phyloP scores from a whole-genome alignment of 2,329 filamentous ascomycete species.

The Diplodia corticola region DNA sequence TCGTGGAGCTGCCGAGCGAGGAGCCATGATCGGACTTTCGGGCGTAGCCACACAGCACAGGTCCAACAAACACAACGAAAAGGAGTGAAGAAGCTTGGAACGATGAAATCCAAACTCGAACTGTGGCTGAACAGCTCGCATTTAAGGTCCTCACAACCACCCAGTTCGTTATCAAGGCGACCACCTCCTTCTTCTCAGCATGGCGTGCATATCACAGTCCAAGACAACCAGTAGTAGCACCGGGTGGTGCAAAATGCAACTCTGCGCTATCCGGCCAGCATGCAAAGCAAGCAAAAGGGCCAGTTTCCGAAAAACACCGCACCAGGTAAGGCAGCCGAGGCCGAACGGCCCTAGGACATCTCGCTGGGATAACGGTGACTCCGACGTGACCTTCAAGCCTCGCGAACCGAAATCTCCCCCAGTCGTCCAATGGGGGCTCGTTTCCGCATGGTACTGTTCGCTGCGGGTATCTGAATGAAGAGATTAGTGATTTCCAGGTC shows the following conservation, averaged over 20 bases:
- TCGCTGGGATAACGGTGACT: neutral
- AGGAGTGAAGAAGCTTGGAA: neutral
- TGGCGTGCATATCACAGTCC: neutral
- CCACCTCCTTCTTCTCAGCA: neutral
- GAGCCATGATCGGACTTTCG: neutral
- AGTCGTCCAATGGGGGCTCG: neutral
- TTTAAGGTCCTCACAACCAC: neutral
- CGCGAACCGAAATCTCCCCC: neutral
- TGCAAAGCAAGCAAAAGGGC: neutral
- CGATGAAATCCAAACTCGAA: neutral
- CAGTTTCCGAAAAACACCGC: neutral
- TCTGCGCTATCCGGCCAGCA: neutral
- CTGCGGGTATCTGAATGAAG: neutral
- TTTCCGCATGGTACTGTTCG: neutral
- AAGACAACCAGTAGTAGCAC: neutral
- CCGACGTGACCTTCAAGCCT: neutral
- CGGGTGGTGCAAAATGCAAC: neutral
- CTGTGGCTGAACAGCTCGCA: neutral
- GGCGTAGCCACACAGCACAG: neutral
- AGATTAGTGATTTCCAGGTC: neutral
- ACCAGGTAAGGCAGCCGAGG: neutral
- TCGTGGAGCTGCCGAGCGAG: neutral
- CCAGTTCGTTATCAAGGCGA: neutral
- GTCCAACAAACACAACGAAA: neutral
- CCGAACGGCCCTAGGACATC: neutral